Conservation (phyloP, 2,329 filamentous ascomycete genomes). For the Verticillium alfalfae region DNA sequence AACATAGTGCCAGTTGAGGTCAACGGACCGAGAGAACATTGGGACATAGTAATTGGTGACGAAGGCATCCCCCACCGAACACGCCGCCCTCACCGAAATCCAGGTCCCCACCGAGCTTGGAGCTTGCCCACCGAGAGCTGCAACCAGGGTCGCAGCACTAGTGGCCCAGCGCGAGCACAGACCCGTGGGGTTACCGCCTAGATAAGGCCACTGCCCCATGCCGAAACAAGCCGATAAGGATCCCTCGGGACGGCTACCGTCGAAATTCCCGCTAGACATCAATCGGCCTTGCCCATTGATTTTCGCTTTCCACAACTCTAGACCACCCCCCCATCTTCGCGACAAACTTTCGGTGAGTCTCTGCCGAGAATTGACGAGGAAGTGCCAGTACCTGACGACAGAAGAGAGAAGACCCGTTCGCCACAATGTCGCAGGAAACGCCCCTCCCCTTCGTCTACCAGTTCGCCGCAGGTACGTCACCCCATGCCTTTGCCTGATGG, state of each 20-base stretch:
- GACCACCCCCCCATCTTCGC: neutral
- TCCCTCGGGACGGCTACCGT: neutral
- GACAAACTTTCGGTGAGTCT: neutral
- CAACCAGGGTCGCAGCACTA: neutral
- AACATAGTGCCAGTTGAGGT: too few species aligned
- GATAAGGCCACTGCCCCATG: neutral
- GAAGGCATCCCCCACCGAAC: too few species aligned
- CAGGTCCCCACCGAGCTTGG: too few species aligned
- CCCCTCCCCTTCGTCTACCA: conserved; percentile 91
- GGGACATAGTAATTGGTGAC: too few species aligned
- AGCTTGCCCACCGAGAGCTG: neutral
- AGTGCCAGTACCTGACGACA: too few species aligned
- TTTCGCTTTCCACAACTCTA: conserved; percentile 4
- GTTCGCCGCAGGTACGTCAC: conserved; percentile 75
- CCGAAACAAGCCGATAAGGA: conserved; percentile 1
- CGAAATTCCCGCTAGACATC: conserved; percentile 6
- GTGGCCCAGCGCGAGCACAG: neutral
- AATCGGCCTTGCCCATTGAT: conserved; percentile 4
- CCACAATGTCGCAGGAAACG: conserved; percentile 60
- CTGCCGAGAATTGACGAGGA: neutral
- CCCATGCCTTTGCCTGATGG: conserved; percentile 10
- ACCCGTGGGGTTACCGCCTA: neutral
- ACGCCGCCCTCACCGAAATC: too few species aligned
- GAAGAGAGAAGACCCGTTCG: neutral
- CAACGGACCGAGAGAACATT: too few species aligned